Evolutionary conservation across 306 rosid genomes (phyloP).

Genomic region (Vigna nakashimae): DNA sequence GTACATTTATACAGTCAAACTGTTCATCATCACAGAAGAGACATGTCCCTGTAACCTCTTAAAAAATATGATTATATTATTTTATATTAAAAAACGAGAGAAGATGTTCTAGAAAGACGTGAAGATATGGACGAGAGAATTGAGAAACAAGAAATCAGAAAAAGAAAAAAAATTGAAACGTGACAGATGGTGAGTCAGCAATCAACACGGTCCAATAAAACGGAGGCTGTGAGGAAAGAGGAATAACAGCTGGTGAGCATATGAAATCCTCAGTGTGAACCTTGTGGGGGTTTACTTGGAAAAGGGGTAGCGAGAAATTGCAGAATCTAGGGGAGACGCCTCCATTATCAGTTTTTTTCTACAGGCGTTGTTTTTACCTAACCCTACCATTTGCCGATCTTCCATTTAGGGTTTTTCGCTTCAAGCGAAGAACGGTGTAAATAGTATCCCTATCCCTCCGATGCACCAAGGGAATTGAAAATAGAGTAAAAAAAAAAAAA

Average conservation of each 20-base stretch:
- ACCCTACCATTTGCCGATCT: conserved; percentile 7
- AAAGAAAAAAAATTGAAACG: not conserved
- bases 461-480: not conserved
- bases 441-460: not conserved
- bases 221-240: conserved; percentile 32
- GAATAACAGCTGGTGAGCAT: not conserved
- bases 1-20: not conserved
- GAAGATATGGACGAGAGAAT: conserved; percentile 25
- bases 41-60: not conserved
- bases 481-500: not conserved
- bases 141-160: not conserved
- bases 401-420: conserved; percentile 21
- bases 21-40: not conserved
- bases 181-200: not conserved
- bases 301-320: conserved; percentile 32
- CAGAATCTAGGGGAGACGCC: conserved; percentile 11
- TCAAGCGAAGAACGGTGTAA: not conserved
- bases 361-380: conserved; percentile 3
- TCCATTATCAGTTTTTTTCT: not conserved
- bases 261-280: not conserved
- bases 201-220: conserved; percentile 40
- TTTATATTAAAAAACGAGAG: no score
- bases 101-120: conserved; percentile 1
- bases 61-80: not conserved
- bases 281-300: conserved; percentile 22